Percentiles rank a stretch among this genome's conserved stretches.
These are phyloP conservation scores for Rhizomucor miehei DNA, from an alignment of 371 early-diverging fungal genomes.

Conservation along the genomic window DNA sequence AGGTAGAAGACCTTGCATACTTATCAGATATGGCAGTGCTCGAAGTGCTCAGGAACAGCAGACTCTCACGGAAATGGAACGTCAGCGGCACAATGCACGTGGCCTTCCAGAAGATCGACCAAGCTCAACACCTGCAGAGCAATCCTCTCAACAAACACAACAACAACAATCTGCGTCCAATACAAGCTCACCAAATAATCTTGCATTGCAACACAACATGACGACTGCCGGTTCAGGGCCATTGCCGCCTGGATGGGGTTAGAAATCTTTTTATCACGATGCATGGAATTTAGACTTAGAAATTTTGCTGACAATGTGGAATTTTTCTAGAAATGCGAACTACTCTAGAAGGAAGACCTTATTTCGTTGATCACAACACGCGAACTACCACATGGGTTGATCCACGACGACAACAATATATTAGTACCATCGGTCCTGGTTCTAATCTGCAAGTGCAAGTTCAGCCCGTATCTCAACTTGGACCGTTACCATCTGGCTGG, in stretches of 20 bases:
- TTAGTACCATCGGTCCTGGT: slow-evolving; percentile 52
- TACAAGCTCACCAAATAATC: slow-evolving; percentile 28
- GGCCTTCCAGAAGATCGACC: slow-evolving; percentile 68
- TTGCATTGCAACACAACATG: slow-evolving; percentile 49
- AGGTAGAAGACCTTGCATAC: slow-evolving; percentile 1
- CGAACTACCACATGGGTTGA: slow-evolving; percentile 97
- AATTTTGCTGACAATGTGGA: background rate
- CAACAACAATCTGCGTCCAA: background rate
- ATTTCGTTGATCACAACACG: slow-evolving; percentile 97
- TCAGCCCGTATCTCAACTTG: slow-evolving; percentile 75
- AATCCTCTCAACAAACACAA: slow-evolving; percentile 7
- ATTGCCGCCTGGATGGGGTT: slow-evolving; percentile 94
- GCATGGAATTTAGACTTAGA: background rate
- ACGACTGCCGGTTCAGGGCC: slow-evolving; percentile 78
- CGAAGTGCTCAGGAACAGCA: slow-evolving; percentile 50
- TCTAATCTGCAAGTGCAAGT: slow-evolving; percentile 60
- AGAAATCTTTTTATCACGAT: slow-evolving; percentile 8
- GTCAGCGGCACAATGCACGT: slow-evolving; percentile 76
- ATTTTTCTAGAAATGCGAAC: slow-evolving; percentile 56
- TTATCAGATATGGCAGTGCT: slow-evolving; percentile 23
- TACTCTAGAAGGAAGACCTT: slow-evolving; percentile 89
- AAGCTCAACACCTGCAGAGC: slow-evolving; percentile 10
- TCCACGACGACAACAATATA: slow-evolving; percentile 73
- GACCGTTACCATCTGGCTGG: slow-evolving; percentile 93
- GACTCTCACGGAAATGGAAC: slow-evolving; percentile 66